These are phyloP conservation scores for Globisporangium echinulatum DNA, from an alignment of 352 stramenopile species.

Conservation along the genomic window DNA sequence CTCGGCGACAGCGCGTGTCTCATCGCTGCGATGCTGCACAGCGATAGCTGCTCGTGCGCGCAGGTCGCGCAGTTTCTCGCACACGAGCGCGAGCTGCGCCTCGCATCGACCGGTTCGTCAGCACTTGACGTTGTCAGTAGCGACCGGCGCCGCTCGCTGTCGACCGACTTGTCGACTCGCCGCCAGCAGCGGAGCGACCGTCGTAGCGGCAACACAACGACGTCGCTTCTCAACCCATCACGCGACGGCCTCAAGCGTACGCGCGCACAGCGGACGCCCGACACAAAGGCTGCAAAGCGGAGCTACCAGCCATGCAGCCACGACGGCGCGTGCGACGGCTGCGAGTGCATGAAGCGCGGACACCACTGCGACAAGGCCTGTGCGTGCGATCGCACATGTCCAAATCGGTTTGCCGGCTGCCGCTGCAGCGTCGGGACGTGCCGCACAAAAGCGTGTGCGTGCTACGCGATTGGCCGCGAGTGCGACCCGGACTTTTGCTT, in stretches of 20 bases:
- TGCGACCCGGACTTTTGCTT: slow-evolving; percentile 76
- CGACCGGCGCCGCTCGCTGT: neutral
- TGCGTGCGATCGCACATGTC: slow-evolving; percentile 50
- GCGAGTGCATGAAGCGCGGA: slow-evolving; percentile 40
- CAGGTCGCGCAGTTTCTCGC: slow-evolving; percentile 26
- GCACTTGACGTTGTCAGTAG: neutral
- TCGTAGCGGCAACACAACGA: slow-evolving; percentile 2
- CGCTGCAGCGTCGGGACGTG: slow-evolving; percentile 50
- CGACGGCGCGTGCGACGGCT: slow-evolving; percentile 44
- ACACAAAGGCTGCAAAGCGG: slow-evolving; percentile 30
- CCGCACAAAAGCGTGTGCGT: slow-evolving; percentile 47
- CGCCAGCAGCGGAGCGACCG: slow-evolving; percentile 16
- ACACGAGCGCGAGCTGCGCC: slow-evolving; percentile 2
- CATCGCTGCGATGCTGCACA: slow-evolving; percentile 32
- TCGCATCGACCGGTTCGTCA: neutral
- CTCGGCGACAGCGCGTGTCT: slow-evolving; percentile 42
- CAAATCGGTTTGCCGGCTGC: slow-evolving; percentile 63
- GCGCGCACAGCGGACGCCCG: slow-evolving; percentile 30
- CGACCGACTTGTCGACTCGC: slow-evolving; percentile 8
- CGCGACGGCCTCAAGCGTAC: slow-evolving; percentile 20
- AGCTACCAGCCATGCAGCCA: slow-evolving; percentile 64
- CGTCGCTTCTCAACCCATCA: neutral
- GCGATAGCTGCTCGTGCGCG: slow-evolving; percentile 24
- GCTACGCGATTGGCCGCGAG: slow-evolving; percentile 41
- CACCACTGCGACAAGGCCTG: slow-evolving; percentile 62